Conservation (phyloP, 306 rosid genomes). For the Arachis hypogaea region DNA sequence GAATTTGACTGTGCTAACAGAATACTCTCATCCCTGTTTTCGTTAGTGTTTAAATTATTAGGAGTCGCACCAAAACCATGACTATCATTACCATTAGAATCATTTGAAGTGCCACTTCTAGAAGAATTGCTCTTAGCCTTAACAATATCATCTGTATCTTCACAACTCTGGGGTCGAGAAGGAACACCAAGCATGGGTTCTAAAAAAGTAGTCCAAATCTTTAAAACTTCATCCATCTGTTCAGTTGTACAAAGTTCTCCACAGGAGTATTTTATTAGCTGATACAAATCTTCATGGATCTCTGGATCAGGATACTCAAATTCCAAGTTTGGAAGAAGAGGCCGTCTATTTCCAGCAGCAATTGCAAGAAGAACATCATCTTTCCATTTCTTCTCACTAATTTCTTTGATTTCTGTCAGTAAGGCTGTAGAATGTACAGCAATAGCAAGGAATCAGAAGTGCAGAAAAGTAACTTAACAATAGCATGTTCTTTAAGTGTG, state of each 20-base stretch:
- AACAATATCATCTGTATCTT: slow-evolving; percentile 89
- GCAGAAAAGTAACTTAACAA: slow-evolving; percentile 5
- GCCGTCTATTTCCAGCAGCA: slow-evolving; percentile 92
- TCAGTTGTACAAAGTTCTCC: slow-evolving; percentile 96
- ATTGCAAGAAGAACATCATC: slow-evolving; percentile 89
- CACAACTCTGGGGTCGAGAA: slow-evolving; percentile 70
- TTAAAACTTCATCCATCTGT: slow-evolving; percentile 88
- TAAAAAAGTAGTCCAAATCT: slow-evolving; percentile 90
- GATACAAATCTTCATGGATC: slow-evolving; percentile 91
- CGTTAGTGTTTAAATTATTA: slow-evolving; percentile 54
- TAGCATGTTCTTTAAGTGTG: slow-evolving; percentile 14
- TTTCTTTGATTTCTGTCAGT: slow-evolving; percentile 91
- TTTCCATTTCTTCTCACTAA: slow-evolving; percentile 90
- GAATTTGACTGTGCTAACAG: slow-evolving; percentile 74
- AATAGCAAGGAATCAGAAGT: slow-evolving; percentile 38
- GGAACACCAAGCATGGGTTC: slow-evolving; percentile 93
- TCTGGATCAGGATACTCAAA: slow-evolving; percentile 79
- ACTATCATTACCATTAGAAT: slow-evolving; percentile 63
- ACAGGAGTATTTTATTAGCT: slow-evolving; percentile 89
- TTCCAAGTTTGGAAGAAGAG: slow-evolving; percentile 88
- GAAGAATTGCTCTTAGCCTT: slow-evolving; percentile 57
- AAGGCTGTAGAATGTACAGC: slow-evolving; percentile 63
- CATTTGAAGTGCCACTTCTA: slow-evolving; percentile 55
- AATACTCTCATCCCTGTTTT: slow-evolving; percentile 67
- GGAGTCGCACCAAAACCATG: slow-evolving; percentile 59